Evolutionary conservation across 495 filamentous ascomycete genomes (phyloP).

Genomic region (Diplogelasinospora grovesii): DNA sequence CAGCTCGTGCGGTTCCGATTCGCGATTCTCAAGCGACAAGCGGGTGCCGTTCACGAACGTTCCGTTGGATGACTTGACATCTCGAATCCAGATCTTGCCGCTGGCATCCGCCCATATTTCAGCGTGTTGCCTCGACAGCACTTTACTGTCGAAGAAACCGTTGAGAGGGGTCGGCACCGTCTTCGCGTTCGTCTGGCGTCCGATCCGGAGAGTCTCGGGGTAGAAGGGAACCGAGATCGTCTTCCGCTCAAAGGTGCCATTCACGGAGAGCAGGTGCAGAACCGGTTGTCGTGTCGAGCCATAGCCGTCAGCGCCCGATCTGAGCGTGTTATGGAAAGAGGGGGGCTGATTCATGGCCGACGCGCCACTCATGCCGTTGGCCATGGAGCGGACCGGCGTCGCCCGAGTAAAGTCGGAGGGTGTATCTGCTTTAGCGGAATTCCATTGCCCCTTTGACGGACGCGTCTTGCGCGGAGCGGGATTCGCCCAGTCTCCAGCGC

Average conservation of each 20-base stretch:
- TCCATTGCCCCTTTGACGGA: slow-evolving; percentile 62
- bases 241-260: slow-evolving; percentile 93
- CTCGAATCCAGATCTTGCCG: slow-evolving; percentile 91
- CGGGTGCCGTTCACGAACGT: slow-evolving; percentile 95
- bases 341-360: slow-evolving; percentile 70
- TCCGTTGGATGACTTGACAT: slow-evolving; percentile 97
- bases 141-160: slow-evolving; percentile 96
- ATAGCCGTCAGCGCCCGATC: slow-evolving; percentile 46
- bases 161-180: slow-evolving; percentile 84
- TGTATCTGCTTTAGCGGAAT: slow-evolving; percentile 40
- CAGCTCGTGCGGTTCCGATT: slow-evolving; percentile 90
- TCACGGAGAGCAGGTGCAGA: slow-evolving; percentile 76
- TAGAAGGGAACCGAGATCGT: slow-evolving; percentile 85
- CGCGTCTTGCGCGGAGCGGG: slow-evolving; percentile 64
- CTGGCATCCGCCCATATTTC: slow-evolving; percentile 88
- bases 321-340: slow-evolving; percentile 45
- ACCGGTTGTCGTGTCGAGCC: slow-evolving; percentile 62
- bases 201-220: slow-evolving; percentile 85
- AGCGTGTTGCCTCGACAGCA: slow-evolving; percentile 90
- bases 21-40: slow-evolving; percentile 83
- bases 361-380: slow-evolving; percentile 54
- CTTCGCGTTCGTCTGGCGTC: slow-evolving; percentile 93
- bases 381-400: slow-evolving; percentile 33
- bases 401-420: slow-evolving; percentile 41
- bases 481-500: slow-evolving; percentile 44